Percentiles rank a stretch among this genome's conserved stretches.
Conservation (phyloP, 202 grass and related monocot species). For the Setaria viridis region DNA sequence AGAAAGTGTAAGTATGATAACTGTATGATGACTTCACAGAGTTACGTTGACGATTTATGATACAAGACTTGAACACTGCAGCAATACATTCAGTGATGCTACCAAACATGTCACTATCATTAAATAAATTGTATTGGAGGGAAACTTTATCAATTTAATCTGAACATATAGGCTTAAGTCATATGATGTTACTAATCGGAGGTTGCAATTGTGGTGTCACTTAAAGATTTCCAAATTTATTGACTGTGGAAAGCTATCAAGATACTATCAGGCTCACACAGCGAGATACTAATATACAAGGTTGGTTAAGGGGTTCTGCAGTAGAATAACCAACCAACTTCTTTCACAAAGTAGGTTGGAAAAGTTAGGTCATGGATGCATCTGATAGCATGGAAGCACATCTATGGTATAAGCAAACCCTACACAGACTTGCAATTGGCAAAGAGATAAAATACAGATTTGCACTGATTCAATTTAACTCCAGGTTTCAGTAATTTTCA, state of each 20-base stretch:
- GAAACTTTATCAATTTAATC: slow-evolving; percentile 16
- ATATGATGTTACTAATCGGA: slow-evolving; percentile 7
- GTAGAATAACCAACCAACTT: not conserved
- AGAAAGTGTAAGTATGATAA: slow-evolving; percentile 16
- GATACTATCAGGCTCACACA: slow-evolving; percentile 15
- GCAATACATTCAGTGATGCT: slow-evolving; percentile 28
- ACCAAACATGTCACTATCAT: slow-evolving; percentile 20
- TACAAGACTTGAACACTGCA: not conserved
- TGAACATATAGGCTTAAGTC: slow-evolving; percentile 10
- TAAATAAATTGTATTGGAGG: slow-evolving; percentile 16
- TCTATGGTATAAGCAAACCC: not conserved
- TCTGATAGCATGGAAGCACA: not conserved
- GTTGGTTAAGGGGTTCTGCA: not conserved
- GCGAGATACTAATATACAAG: slow-evolving; percentile 2
- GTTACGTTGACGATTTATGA: slow-evolving; percentile 1
- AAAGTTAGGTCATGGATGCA: slow-evolving; percentile 1
- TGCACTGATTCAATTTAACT: not conserved
- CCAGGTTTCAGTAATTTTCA: not conserved
- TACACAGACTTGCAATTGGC: not conserved
- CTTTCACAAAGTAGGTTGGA: slow-evolving; percentile 18
- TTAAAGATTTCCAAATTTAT: slow-evolving; percentile 11
- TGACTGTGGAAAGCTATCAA: not conserved
- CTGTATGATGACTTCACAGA: not conserved
- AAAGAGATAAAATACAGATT: not conserved
- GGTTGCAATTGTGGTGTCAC: slow-evolving; percentile 13